These are phyloP conservation scores for Alternaria longipes DNA, from an alignment of 2,329 filamentous ascomycete species.

Conservation along the genomic window DNA sequence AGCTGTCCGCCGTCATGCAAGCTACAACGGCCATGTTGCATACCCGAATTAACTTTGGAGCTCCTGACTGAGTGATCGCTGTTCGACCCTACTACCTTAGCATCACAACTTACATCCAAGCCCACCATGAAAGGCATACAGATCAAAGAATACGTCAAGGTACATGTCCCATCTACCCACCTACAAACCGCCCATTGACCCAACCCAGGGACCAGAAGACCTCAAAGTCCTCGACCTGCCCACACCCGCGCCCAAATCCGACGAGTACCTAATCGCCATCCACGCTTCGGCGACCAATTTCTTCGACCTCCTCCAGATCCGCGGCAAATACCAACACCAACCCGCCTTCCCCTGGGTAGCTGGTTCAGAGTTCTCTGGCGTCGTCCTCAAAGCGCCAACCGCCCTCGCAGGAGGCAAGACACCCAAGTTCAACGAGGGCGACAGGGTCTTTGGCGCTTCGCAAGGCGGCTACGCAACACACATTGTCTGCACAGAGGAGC, in stretches of 20 bases:
- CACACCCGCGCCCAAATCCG: conserved; percentile 73
- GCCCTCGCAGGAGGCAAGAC: conserved; percentile 52
- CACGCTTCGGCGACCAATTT: conserved; percentile 92
- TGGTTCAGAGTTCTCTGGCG: conserved; percentile 86
- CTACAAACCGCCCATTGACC: conserved; percentile 10
- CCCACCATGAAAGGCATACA: conserved; percentile 76
- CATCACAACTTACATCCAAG: background rate
- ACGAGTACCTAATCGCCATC: conserved; percentile 87
- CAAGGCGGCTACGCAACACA: conserved; percentile 89
- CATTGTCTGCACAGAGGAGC: conserved; percentile 71
- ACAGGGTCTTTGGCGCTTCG: conserved; percentile 83
- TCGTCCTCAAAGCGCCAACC: conserved; percentile 73
- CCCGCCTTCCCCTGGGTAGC: conserved; percentile 88
- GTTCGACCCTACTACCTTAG: no score
- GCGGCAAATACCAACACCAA: conserved; percentile 94
- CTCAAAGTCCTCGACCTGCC: conserved; percentile 79
- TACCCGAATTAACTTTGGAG: background rate
- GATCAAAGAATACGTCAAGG: conserved; percentile 77
- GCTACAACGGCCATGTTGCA: conserved; percentile 6
- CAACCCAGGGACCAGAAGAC: conserved; percentile 74
- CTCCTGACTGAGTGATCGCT: background rate
- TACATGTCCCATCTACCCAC: conserved; percentile 47
- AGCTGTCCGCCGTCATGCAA: conserved; percentile 5
- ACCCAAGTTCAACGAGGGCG: conserved; percentile 76
- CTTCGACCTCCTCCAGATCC: conserved; percentile 95